phyloP scores from a whole-genome alignment of 2,329 filamentous ascomycete genomes.

The Cercospora beticola region DNA sequence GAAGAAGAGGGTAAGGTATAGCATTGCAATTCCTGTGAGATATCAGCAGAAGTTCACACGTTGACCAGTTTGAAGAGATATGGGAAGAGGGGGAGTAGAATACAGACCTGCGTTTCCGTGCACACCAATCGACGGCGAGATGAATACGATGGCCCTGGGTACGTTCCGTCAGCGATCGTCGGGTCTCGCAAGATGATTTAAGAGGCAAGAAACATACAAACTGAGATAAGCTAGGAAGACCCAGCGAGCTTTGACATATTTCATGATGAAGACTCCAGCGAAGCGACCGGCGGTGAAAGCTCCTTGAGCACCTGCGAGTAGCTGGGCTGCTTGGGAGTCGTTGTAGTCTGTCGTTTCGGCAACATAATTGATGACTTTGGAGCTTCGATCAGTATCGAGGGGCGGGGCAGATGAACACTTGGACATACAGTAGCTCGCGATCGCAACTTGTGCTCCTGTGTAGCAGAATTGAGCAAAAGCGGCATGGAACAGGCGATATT shows the following conservation, averaged over 20 bases:
- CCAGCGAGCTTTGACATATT: constrained; percentile 64
- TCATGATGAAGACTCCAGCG: constrained; percentile 65
- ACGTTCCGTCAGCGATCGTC: background rate
- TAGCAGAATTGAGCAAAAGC: constrained; percentile 78
- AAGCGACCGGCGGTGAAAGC: constrained; percentile 73
- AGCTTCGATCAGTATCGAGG: no score
- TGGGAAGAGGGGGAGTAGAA: background rate
- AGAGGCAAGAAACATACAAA: constrained; percentile 23
- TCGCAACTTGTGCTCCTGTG: constrained; percentile 67
- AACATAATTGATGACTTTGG: constrained; percentile 62
- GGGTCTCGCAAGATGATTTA: background rate
- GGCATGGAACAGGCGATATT: constrained; percentile 74
- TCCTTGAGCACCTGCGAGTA: constrained; percentile 72
- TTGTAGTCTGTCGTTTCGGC: constrained; percentile 59
- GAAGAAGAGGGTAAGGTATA: constrained; percentile 70
- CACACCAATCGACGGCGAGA: constrained; percentile 51
- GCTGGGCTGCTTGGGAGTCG: constrained; percentile 61
- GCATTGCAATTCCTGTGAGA: constrained; percentile 57
- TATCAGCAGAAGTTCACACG: constrained; percentile 39
- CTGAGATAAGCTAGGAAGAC: constrained; percentile 70
- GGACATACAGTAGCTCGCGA: constrained; percentile 55
- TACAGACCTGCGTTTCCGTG: constrained; percentile 48
- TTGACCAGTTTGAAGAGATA: background rate
- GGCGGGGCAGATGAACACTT: no score
- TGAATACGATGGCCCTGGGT: constrained; percentile 54